Evolutionary conservation across 75 land plant genomes (phyloP).

Genomic region (Larix kaempferi): DNA sequence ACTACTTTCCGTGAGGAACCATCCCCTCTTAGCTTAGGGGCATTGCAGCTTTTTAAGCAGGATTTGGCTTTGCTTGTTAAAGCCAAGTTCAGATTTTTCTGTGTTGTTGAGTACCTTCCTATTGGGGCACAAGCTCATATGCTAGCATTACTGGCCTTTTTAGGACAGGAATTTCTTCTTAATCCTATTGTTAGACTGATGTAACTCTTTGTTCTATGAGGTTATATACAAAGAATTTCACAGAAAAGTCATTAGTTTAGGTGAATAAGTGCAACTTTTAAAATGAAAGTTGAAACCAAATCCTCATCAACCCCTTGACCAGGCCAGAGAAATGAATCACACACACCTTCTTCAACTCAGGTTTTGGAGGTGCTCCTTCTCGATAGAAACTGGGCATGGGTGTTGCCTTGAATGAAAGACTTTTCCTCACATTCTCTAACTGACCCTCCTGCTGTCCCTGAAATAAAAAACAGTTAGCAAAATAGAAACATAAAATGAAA

Average conservation of each 20-base stretch:
- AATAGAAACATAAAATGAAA: background rate
- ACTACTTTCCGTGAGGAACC: too few relatives aligned
- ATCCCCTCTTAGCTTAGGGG: too few relatives aligned
- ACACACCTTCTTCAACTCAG: slow-evolving; percentile 27
- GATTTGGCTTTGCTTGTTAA: too few relatives aligned
- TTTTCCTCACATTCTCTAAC: slow-evolving; percentile 23
- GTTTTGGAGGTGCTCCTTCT: slow-evolving; percentile 26
- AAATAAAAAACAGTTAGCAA: background rate
- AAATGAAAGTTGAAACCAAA: background rate
- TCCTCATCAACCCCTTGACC: background rate
- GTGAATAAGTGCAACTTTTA: background rate
- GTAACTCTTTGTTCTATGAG: background rate
- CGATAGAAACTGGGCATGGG: slow-evolving; percentile 36
- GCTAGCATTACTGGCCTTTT: too few relatives aligned
- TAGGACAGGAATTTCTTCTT: too few relatives aligned
- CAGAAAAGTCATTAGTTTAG: background rate
- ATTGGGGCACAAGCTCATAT: too few relatives aligned
- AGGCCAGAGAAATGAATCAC: background rate
- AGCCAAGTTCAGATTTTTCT: too few relatives aligned
- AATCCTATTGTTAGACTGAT: too few relatives aligned
- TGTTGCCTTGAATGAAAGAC: slow-evolving; percentile 37
- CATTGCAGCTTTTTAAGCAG: too few relatives aligned
- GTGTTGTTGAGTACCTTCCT: too few relatives aligned
- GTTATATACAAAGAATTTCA: background rate
- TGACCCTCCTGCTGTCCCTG: slow-evolving; percentile 26